Evolutionary conservation across 2,329 filamentous ascomycete species (phyloP).

Genomic region (Pseudomassariella vexata): DNA sequence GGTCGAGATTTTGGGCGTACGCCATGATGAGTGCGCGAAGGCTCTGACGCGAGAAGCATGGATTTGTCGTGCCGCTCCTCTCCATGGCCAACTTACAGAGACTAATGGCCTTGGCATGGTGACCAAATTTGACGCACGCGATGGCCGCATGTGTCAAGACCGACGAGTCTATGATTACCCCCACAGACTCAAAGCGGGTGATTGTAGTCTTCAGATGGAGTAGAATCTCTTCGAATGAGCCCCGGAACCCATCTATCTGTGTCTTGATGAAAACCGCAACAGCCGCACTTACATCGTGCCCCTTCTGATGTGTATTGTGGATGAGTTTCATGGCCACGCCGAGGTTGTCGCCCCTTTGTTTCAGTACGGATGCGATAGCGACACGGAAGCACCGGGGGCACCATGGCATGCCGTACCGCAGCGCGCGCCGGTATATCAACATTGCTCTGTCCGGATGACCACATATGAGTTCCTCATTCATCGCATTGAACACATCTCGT

Average conservation of each 20-base stretch:
- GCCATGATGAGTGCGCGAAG: conserved; percentile 16
- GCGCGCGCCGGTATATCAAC: conserved; percentile 31
- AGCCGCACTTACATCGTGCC: conserved; percentile 35
- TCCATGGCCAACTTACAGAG: conserved; percentile 21
- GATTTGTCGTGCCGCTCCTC: conserved; percentile 13
- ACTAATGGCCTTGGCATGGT: conserved; percentile 16
- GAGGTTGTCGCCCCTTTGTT: conserved; percentile 19
- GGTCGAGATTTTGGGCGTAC: conserved; percentile 15
- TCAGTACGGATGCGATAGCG: conserved; percentile 38
- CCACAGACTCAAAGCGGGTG: conserved; percentile 17
- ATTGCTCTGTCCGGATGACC: conserved; percentile 26
- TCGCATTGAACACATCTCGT: conserved; percentile 28
- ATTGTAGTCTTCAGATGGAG: conserved; percentile 19
- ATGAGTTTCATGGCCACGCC: conserved; percentile 33
- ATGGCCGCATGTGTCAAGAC: conserved; percentile 21
- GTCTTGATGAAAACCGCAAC: conserved; percentile 18
- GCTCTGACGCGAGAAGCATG: conserved; percentile 20
- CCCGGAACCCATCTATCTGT: conserved; percentile 16
- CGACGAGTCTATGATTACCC: conserved; percentile 15
- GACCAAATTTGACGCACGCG: conserved; percentile 14
- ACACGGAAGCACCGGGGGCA: conserved; percentile 39
- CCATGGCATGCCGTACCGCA: conserved; percentile 27
- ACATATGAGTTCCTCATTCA: conserved; percentile 32
- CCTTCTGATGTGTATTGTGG: conserved; percentile 28
- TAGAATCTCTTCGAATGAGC: conserved; percentile 14